Evolutionary conservation across 805 yeast species (phyloP).

Genomic region (Spencermartinsiella europaea): DNA sequence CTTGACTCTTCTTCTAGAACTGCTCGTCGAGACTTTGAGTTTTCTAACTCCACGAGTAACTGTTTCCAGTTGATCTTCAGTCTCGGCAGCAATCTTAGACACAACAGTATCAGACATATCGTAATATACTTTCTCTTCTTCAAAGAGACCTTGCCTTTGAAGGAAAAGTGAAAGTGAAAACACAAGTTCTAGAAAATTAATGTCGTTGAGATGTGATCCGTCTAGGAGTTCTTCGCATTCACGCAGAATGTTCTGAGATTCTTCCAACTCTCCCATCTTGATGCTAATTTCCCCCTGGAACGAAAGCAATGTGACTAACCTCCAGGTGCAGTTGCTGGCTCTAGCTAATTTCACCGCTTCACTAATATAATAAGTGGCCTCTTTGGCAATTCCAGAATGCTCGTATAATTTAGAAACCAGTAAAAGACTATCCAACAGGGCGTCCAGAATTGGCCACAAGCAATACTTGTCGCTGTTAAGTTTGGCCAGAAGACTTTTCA

Average conservation of each 20-base stretch:
- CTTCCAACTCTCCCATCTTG: conserved; percentile 11
- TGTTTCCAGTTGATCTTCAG: background rate
- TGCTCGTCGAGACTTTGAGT: background rate
- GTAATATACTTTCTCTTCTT: conserved; percentile 16
- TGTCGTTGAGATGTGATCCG: conserved; percentile 3
- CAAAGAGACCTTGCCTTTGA: conserved; percentile 12
- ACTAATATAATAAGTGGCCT: conserved; percentile 13
- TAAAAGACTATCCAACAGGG: conserved; percentile 11
- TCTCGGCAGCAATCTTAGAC: background rate
- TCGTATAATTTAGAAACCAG: conserved; percentile 14
- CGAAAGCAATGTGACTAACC: conserved; percentile 6
- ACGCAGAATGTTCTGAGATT: conserved; percentile 9
- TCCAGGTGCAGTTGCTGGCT: conserved; percentile 3
- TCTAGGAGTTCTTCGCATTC: conserved; percentile 11
- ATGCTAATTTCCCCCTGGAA: conserved; percentile 15
- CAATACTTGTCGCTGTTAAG: background rate
- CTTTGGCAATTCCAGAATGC: conserved; percentile 12
- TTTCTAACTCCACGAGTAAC: background rate
- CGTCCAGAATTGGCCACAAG: conserved; percentile 9
- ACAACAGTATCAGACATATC: conserved; percentile 10
- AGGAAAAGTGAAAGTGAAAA: conserved; percentile 15
- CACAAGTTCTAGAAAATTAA: conserved; percentile 12
- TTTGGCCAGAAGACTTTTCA: conserved; percentile 9
- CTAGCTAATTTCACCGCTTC: conserved; percentile 15
- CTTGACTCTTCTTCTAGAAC: background rate